phyloP scores from a whole-genome alignment of 106 monocot species.

The Phalaenopsis equestris region DNA sequence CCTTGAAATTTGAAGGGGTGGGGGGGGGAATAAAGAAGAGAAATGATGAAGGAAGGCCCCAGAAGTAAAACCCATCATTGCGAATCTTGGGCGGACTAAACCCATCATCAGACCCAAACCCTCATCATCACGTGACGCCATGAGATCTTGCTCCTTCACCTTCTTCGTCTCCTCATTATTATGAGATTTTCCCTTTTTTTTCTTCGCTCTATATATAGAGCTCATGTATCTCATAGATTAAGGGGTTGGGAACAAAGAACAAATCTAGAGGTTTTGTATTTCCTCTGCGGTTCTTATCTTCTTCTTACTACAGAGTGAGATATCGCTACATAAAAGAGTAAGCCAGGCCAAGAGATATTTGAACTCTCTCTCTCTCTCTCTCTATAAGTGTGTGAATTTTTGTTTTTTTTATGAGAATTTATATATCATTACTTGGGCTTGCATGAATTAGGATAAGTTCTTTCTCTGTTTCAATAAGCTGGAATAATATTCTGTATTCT shows the following conservation, averaged over 20 bases:
- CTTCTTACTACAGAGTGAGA: neutral
- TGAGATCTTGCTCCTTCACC: neutral
- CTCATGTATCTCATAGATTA: neutral
- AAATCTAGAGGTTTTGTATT: neutral
- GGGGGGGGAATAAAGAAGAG: neutral
- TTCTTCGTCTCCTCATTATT: neutral
- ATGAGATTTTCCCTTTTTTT: too few relatives aligned
- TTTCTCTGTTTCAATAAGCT: too few relatives aligned
- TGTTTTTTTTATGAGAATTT: too few relatives aligned
- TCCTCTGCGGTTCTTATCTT: neutral
- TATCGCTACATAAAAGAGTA: too few relatives aligned
- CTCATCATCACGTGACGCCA: conserved; percentile 12
- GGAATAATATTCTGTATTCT: too few relatives aligned
- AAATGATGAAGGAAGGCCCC: conserved; percentile 11
- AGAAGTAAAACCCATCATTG: conserved; percentile 12
- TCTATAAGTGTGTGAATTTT: too few relatives aligned
- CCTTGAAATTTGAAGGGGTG: neutral
- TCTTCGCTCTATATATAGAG: neutral
- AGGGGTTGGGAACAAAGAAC: neutral
- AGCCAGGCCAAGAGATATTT: too few relatives aligned
- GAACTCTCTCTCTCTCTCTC: too few relatives aligned
- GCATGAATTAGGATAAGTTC: too few relatives aligned
- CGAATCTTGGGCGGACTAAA: conserved; percentile 13
- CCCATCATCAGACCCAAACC: conserved; percentile 8
- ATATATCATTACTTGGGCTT: too few relatives aligned